Evolutionary conservation across 2,329 filamentous ascomycete species (phyloP).

Genomic region (Aspergillus uvarum): DNA sequence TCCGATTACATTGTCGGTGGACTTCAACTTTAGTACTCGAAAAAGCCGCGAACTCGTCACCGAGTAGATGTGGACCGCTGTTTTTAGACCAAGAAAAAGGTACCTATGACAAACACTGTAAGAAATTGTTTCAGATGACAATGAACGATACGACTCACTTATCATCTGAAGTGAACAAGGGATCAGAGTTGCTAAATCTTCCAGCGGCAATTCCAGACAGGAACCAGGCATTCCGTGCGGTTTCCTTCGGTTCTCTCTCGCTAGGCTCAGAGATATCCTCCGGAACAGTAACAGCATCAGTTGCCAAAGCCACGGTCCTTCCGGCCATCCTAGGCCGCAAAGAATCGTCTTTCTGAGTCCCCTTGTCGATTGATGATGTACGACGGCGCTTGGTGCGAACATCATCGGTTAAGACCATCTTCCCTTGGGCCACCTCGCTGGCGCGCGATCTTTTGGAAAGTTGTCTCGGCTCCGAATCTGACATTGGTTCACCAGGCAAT

Average conservation of each 20-base stretch:
- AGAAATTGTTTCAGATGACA: not conserved
- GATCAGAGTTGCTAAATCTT: slow-evolving; percentile 56
- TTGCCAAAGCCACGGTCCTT: not conserved
- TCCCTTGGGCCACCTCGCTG: slow-evolving; percentile 29
- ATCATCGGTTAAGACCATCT: slow-evolving; percentile 20
- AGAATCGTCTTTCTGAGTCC: slow-evolving; percentile 21
- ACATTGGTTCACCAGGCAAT: slow-evolving; percentile 15
- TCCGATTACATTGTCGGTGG: slow-evolving; percentile 49
- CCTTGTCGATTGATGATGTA: slow-evolving; percentile 24
- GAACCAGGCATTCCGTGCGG: slow-evolving; percentile 39
- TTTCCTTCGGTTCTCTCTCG: slow-evolving; percentile 13
- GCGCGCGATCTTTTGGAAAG: slow-evolving; percentile 33
- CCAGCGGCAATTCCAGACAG: slow-evolving; percentile 55
- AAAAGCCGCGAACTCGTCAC: slow-evolving; percentile 77
- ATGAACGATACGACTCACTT: slow-evolving; percentile 40
- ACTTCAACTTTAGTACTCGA: slow-evolving; percentile 63
- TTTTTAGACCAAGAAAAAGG: slow-evolving; percentile 72
- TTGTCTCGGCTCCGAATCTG: slow-evolving; percentile 17
- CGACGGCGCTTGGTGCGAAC: slow-evolving; percentile 35
- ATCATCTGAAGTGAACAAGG: slow-evolving; percentile 59
- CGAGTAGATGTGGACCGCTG: slow-evolving; percentile 77
- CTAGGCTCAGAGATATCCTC: not conserved
- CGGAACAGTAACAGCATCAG: not conserved
- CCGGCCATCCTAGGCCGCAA: not conserved
- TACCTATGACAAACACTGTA: slow-evolving; percentile 50